phyloP scores from a whole-genome alignment of 805 yeast species.

The Barnettozyma botsteinii region DNA sequence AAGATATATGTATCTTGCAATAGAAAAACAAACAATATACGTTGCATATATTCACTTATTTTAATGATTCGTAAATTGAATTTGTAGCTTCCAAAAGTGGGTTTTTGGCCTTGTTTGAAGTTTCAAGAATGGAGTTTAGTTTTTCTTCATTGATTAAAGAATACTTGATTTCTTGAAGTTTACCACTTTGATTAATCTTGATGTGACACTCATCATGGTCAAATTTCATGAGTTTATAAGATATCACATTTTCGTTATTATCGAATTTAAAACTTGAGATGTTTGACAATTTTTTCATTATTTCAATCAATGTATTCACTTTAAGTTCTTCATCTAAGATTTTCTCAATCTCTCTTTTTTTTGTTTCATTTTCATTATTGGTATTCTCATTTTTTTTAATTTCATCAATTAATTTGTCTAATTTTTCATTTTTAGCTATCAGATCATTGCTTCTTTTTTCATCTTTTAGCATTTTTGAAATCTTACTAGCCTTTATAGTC shows the following conservation, averaged over 20 bases:
- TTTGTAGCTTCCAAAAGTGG: conserved; percentile 3
- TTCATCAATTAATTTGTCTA: conserved; percentile 6
- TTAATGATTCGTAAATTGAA: not conserved
- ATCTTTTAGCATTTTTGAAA: conserved; percentile 3
- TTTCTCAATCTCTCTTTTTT: conserved; percentile 4
- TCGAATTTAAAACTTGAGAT: conserved; percentile 7
- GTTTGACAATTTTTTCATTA: conserved; percentile 10
- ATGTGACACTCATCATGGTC: conserved; percentile 1
- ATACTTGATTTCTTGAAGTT: conserved; percentile 2
- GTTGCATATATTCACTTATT: not conserved
- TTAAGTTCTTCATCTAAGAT: conserved; percentile 13
- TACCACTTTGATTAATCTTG: conserved; percentile 1
- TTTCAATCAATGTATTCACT: conserved; percentile 8
- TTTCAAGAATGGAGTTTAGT: not conserved
- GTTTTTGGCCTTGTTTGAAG: conserved; percentile 2
- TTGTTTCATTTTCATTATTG: conserved; percentile 1
- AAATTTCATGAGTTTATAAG: conserved; percentile 7
- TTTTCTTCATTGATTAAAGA: not conserved
- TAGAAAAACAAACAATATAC: not conserved
- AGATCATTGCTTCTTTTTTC: not conserved
- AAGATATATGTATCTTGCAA: too few species aligned
- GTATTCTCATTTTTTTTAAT: conserved; percentile 4
- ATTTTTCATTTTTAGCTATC: conserved; percentile 3
- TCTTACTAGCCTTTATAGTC: not conserved
- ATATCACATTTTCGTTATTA: conserved; percentile 3